Conservation (phyloP, 202 grass and related monocot species). For the Carex arenaria region DNA sequence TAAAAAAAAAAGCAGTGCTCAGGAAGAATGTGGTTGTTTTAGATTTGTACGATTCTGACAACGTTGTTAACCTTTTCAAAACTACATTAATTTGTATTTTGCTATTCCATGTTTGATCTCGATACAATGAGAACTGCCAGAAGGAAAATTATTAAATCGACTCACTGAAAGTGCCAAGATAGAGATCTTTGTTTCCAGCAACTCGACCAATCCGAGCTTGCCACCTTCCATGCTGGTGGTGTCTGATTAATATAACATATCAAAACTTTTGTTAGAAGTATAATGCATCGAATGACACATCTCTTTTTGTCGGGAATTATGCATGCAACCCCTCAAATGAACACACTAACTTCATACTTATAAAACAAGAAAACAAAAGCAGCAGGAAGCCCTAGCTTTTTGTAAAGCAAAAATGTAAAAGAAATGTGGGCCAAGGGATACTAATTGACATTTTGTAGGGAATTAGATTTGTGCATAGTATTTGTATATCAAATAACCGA, state of each 20-base stretch:
- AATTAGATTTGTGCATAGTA: not conserved
- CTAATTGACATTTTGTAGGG: not conserved
- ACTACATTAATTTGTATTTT: not conserved
- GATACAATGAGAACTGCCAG: too few species aligned
- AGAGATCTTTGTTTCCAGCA: slow-evolving; percentile 97
- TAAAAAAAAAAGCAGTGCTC: slow-evolving; percentile 15
- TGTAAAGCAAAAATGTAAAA: not conserved
- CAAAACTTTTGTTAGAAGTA: not conserved
- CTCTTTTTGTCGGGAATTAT: not conserved
- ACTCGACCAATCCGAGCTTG: slow-evolving; percentile 94
- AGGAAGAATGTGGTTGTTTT: slow-evolving; percentile 16
- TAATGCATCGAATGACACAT: not conserved
- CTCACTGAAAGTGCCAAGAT: slow-evolving; percentile 99
- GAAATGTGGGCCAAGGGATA: not conserved
- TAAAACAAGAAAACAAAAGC: not conserved
- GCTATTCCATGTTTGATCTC: not conserved
- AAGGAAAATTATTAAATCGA: not conserved
- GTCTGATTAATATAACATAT: slow-evolving; percentile 39
- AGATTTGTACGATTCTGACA: slow-evolving; percentile 4
- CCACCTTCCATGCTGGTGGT: slow-evolving; percentile 97
- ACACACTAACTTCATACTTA: not conserved
- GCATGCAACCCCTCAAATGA: not conserved
- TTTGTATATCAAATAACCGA: not conserved
- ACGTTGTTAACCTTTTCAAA: not conserved
- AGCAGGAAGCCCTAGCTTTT: not conserved